Conservation (phyloP, 78 protist species). For the Monosiga brevicollis region DNA sequence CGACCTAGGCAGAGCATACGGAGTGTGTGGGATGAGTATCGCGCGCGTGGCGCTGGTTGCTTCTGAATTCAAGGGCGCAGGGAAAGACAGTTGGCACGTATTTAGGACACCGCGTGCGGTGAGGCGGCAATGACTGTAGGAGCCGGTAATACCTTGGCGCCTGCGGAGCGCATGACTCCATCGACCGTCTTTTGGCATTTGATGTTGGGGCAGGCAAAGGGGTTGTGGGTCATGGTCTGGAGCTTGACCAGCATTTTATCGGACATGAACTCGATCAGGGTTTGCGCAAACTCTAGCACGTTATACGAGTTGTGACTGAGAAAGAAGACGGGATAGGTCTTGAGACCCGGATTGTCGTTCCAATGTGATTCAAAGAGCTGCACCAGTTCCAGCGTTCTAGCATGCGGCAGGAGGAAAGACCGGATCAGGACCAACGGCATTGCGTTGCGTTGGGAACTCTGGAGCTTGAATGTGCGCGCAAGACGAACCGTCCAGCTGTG, state of each 20-base stretch:
- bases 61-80: conserved; percentile 10
- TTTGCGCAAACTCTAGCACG: conserved; percentile 49
- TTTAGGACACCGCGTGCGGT: too few species aligned
- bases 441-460: too few species aligned
- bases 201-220: too few species aligned
- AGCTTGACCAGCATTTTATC: background rate
- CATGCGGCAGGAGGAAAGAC: too few species aligned
- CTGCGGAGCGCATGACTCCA: too few species aligned
- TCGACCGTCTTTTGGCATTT: too few species aligned
- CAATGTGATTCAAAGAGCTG: conserved; percentile 46
- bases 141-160: too few species aligned
- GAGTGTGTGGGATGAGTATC: background rate
- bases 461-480: too few species aligned
- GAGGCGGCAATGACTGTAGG: too few species aligned
- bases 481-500: too few species aligned
- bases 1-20: conserved; percentile 1
- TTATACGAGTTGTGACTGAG: conserved; percentile 18
- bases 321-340: conserved; percentile 36
- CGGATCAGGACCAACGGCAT: too few species aligned
- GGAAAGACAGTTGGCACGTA: too few species aligned
- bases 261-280: conserved; percentile 72
- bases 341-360: conserved; percentile 20
- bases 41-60: background rate
- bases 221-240: conserved; percentile 2
- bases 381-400: conserved; percentile 53